Percentiles rank a stretch among this genome's conserved stretches.
Conservation (phyloP, 1,284 basidiomycete genomes). For the Phylloboletellus chloephorus region DNA sequence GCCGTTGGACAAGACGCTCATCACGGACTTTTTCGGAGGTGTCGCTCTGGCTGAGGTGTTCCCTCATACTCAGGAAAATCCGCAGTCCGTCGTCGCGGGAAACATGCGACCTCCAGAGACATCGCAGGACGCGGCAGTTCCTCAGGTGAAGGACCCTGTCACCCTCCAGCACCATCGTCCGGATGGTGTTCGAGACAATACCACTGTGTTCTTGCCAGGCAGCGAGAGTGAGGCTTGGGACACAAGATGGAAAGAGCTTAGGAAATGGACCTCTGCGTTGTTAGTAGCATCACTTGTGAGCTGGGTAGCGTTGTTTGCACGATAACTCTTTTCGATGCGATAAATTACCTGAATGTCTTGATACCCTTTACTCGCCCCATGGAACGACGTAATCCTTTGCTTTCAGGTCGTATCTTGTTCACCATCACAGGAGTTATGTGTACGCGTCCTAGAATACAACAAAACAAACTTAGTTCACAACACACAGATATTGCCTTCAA, state of each 20-base stretch:
- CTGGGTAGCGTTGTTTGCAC: conserved; percentile 27
- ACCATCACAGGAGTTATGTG: too few species aligned
- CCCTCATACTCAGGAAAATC: conserved; percentile 14
- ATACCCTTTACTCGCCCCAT: too few species aligned
- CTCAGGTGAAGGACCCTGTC: conserved; percentile 2
- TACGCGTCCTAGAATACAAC: too few species aligned
- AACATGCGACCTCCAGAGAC: background rate
- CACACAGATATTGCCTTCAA: background rate
- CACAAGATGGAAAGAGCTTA: conserved; percentile 20
- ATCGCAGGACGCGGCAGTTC: background rate
- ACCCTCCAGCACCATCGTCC: background rate
- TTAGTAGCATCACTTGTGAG: conserved; percentile 23
- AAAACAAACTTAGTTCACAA: background rate
- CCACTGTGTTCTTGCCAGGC: background rate
- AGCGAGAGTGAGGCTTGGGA: conserved; percentile 15
- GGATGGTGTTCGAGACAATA: background rate
- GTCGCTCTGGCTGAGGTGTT: conserved; percentile 77
- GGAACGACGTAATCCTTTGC: too few species aligned
- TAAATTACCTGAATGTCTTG: background rate
- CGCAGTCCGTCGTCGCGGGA: background rate
- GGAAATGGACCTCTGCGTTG: conserved; percentile 29
- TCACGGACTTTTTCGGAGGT: conserved; percentile 96
- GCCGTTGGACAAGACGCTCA: conserved; percentile 61
- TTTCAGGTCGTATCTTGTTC: too few species aligned
- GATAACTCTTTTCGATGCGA: conserved; percentile 10